Conservation (phyloP, 805 yeast genomes). For the Myxozyma monticola region DNA sequence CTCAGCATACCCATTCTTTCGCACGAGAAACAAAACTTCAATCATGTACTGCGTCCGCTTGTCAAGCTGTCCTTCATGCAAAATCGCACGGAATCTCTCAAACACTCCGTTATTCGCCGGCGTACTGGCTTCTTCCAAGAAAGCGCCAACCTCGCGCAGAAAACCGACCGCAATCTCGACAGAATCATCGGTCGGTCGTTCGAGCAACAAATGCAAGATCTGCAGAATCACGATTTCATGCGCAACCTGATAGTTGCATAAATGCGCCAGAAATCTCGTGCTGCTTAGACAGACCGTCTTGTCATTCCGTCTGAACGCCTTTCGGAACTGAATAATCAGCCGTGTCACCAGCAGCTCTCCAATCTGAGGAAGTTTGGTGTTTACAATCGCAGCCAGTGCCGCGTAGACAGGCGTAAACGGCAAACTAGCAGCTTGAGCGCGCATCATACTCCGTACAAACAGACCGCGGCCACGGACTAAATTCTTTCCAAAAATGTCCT, state of each 20-base stretch:
- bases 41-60: neutral
- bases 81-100: constrained; percentile 59
- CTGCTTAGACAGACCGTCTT: constrained; percentile 47
- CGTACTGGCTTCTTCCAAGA: constrained; percentile 46
- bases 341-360: constrained; percentile 60
- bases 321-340: constrained; percentile 58
- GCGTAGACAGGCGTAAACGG: constrained; percentile 54
- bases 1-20: constrained; percentile 48
- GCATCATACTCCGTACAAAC: constrained; percentile 58
- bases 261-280: constrained; percentile 56
- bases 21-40: constrained; percentile 46
- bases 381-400: constrained; percentile 57
- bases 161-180: constrained; percentile 56
- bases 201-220: constrained; percentile 49
- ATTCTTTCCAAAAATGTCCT: constrained; percentile 57
- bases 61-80: constrained; percentile 54
- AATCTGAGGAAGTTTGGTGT: constrained; percentile 66
- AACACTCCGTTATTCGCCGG: constrained; percentile 52
- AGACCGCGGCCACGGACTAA: constrained; percentile 62
- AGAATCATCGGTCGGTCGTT: constrained; percentile 54
- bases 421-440: constrained; percentile 48
- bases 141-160: constrained; percentile 54
- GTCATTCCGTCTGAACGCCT: constrained; percentile 51
- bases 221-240: constrained; percentile 58
- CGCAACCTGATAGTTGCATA: constrained; percentile 62